phyloP scores from a whole-genome alignment of 202 grass and related monocot genomes.

The Miscanthus sacchariflorus region DNA sequence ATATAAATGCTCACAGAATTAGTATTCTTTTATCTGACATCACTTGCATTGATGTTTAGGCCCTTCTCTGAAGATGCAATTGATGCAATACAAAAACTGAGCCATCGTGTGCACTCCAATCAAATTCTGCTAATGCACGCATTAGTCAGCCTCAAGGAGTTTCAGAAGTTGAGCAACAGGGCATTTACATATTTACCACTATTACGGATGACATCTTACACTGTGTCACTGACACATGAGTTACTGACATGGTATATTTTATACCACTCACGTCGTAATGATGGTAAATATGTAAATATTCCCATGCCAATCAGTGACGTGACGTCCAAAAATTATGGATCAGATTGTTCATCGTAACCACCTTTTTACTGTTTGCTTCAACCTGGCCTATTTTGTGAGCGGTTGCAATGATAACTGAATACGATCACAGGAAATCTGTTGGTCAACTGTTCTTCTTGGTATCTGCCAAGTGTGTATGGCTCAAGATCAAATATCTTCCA shows the following conservation, averaged over 20 bases:
- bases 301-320: neutral
- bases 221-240: too few relatives aligned
- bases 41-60: neutral
- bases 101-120: neutral
- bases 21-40: too few relatives aligned
- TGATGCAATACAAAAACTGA: neutral
- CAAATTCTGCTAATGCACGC: neutral
- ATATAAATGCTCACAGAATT: too few relatives aligned
- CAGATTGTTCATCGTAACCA: neutral
- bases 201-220: too few relatives aligned
- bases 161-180: conserved; percentile 24
- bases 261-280: too few relatives aligned
- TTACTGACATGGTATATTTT: too few relatives aligned
- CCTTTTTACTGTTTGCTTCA: conserved; percentile 17
- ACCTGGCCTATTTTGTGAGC: neutral
- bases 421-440: neutral
- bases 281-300: too few relatives aligned
- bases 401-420: neutral
- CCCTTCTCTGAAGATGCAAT: neutral
- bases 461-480: conserved; percentile 27
- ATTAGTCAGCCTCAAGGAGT: neutral
- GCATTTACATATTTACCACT: too few relatives aligned
- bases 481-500: neutral
- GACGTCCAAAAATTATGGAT: neutral
- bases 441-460: conserved; percentile 19